Percentiles rank a stretch among this genome's conserved stretches.
Evolutionary conservation across 2,329 filamentous ascomycete genomes (phyloP).

Genomic region (Xylariaceae sp.): DNA sequence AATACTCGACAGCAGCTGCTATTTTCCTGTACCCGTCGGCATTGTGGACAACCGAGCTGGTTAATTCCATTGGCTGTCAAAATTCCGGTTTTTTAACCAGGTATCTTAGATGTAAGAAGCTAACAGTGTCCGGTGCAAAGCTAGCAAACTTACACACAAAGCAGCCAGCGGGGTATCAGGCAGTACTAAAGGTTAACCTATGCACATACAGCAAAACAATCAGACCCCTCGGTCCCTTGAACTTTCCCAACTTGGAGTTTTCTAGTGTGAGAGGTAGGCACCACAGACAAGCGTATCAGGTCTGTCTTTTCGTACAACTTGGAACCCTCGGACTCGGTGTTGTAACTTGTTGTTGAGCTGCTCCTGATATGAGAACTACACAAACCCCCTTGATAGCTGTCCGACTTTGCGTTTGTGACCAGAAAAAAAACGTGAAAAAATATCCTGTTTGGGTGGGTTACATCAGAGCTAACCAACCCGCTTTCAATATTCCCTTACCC

Average conservation of each 20-base stretch:
- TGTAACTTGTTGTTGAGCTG: no score
- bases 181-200: no score
- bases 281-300: no score
- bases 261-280: no score
- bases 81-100: constrained; percentile 19
- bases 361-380: constrained; percentile 8
- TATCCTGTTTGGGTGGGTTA: constrained; percentile 10
- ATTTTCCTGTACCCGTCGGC: constrained; percentile 21
- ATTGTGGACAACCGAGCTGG: constrained; percentile 25
- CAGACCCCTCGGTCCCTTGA: no score
- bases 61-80: constrained; percentile 19
- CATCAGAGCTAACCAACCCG: constrained; percentile 13
- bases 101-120: constrained; percentile 14
- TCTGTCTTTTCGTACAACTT: no score
- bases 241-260: no score
- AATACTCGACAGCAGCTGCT: not conserved
- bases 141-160: no score
- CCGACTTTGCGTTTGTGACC: no score
- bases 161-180: no score
- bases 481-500: constrained; percentile 10
- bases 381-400: constrained; percentile 8
- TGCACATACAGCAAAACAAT: no score
- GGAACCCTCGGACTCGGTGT: constrained; percentile 3
- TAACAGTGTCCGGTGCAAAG: no score
- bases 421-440: not conserved